Evolutionary conservation across 2,329 filamentous ascomycete species (phyloP).

Genomic region (Aspergillus unguis): DNA sequence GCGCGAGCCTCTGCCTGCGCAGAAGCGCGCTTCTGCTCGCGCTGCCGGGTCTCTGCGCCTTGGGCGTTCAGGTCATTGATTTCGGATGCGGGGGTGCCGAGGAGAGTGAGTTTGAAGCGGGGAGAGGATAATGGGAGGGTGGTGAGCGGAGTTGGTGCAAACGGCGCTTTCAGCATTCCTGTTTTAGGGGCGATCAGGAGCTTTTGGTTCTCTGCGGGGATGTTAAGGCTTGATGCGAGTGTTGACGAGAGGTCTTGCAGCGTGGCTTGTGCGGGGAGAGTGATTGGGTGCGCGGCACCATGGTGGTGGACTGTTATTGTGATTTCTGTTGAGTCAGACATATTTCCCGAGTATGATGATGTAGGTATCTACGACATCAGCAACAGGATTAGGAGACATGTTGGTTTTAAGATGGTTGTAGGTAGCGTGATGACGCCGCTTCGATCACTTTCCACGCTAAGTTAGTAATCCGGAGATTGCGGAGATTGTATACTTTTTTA

Average conservation of each 20-base stretch:
- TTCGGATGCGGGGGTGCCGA: slow-evolving; percentile 43
- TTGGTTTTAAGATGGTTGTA: slow-evolving; percentile 2
- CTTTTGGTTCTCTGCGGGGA: slow-evolving; percentile 44
- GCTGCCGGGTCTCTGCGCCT: slow-evolving; percentile 26
- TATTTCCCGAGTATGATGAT: not conserved
- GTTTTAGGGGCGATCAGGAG: slow-evolving; percentile 47
- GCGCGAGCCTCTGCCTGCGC: slow-evolving; percentile 22
- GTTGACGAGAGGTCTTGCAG: slow-evolving; percentile 43
- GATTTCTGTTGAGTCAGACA: slow-evolving; percentile 20
- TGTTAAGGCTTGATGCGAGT: slow-evolving; percentile 35
- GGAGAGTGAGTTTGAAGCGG: slow-evolving; percentile 46
- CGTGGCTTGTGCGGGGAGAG: slow-evolving; percentile 50
- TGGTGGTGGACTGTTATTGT: slow-evolving; percentile 55
- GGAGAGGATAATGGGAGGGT: slow-evolving; percentile 35
- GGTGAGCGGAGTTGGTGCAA: slow-evolving; percentile 35
- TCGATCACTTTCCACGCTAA: slow-evolving; percentile 30
- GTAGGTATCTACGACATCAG: not conserved
- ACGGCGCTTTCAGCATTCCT: slow-evolving; percentile 46
- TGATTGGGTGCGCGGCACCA: slow-evolving; percentile 48
- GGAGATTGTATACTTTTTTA: not conserved
- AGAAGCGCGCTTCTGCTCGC: slow-evolving; percentile 29
- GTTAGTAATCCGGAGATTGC: slow-evolving; percentile 34
- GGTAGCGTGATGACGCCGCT: slow-evolving; percentile 14
- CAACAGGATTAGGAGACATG: not conserved
- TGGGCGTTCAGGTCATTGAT: slow-evolving; percentile 42